Base-by-base conservation (phyloP, 805 yeast species). In the Kazachstania kunashirensis region DNA sequence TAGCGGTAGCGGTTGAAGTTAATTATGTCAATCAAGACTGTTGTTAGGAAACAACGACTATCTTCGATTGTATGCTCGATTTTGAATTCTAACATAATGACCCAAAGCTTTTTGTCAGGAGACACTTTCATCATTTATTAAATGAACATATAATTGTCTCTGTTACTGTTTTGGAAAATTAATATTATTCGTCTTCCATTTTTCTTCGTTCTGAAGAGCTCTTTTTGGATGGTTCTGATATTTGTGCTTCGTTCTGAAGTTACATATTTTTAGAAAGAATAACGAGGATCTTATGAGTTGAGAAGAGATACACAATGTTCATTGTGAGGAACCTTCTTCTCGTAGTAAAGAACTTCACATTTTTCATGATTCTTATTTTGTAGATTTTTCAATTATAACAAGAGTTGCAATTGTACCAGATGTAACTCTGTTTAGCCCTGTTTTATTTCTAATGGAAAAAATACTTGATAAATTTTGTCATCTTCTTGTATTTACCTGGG, bases 101-200 rank as follows among this genome's bases (percentile, higher is more conserved):
- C n/a, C 33, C 33, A 30, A 30, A 20, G 19, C 33, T 30, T 30
- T 30, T 30, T 30, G 33, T 30, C 33, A 30, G 33, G 33, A 17
- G 33, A 21, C 24, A 30, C 24, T 30, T 20, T 21, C 6, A n/a
- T 10, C 24, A 10, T 20, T 30, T 20, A 11, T 13, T 30, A 18
- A 29, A 10, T 14, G 5, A 30, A 10, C 15, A 21, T 13, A 20
- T 16, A 11, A 15, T 13, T 20, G 25, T 30, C 33, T 13, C 33
- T 30, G 33, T 30, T 30, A 30, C 33, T 20, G 33, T 21, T 30
- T 30, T 30, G 33, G 33, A n/a, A 30, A 30, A 30, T 14, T 21
- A 21, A 30, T 30, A 30, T 30, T 30, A 21, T 30, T 30, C 33
- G 33, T 30, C 18, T 14, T 30, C 15, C 33, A 30, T 21, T 18